These are phyloP conservation scores for Raffaelea albimanens DNA, from an alignment of 2,329 filamentous ascomycete species.

Conservation along the genomic window DNA sequence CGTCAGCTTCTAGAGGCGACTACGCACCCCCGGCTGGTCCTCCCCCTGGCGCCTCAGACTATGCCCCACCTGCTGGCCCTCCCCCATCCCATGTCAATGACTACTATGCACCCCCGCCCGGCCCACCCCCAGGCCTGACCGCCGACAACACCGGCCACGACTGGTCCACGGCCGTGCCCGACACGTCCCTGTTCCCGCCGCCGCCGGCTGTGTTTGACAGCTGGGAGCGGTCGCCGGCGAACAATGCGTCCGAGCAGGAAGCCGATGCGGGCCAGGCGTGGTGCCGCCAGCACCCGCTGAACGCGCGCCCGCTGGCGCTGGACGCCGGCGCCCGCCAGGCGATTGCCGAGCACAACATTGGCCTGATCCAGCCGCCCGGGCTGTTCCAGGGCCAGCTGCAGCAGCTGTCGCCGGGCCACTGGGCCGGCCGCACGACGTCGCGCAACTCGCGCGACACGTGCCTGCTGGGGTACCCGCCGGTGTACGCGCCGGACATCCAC, in stretches of 20 bases:
- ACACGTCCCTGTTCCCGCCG: constrained; percentile 63
- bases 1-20: no score
- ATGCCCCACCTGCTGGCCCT: constrained; percentile 13
- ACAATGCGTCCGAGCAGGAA: constrained; percentile 45
- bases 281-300: constrained; percentile 53
- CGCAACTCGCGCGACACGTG: constrained; percentile 47
- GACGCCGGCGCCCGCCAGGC: constrained; percentile 23
- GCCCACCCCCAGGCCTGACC: constrained; percentile 11
- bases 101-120: constrained; percentile 15
- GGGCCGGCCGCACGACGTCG: constrained; percentile 32
- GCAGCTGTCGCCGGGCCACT: constrained; percentile 39
- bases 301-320: constrained; percentile 34
- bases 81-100: constrained; percentile 15
- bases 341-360: constrained; percentile 41
- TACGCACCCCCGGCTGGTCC: no score
- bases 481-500: constrained; percentile 55
- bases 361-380: constrained; percentile 39
- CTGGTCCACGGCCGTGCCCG: constrained; percentile 62
- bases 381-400: constrained; percentile 35
- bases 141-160: constrained; percentile 32
- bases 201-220: constrained; percentile 58
- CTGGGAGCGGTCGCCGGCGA: constrained; percentile 55
- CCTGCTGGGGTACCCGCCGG: constrained; percentile 57
- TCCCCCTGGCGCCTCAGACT: constrained; percentile 6
- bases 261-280: constrained; percentile 55